Percentiles rank a stretch among this genome's conserved stretches.
Evolutionary conservation across 2,329 filamentous ascomycete species (phyloP).

Genomic region (Ophiostoma sp.): DNA sequence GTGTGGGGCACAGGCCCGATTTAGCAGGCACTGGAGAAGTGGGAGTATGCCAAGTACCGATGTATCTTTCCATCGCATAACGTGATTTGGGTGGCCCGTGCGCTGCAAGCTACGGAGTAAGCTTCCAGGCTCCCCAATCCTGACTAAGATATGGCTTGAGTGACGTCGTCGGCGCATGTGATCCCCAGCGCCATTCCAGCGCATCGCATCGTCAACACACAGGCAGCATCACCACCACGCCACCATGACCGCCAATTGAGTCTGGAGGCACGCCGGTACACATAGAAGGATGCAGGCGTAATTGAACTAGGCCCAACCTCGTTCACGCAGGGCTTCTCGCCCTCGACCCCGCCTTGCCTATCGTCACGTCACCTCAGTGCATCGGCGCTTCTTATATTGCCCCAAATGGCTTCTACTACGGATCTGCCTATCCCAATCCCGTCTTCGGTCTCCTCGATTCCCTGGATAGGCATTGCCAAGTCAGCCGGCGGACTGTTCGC

Average conservation of each 20-base stretch:
- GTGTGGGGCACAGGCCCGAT: background rate
- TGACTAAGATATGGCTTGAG: background rate
- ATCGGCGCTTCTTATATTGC: background rate
- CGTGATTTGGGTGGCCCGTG: background rate
- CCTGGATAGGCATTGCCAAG: constrained; percentile 18
- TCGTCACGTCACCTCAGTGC: background rate
- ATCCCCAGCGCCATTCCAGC: background rate
- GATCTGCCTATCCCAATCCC: background rate
- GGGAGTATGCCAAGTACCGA: background rate
- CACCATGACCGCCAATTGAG: background rate
- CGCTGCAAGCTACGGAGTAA: background rate
- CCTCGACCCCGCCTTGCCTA: background rate
- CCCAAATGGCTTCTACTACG: background rate
- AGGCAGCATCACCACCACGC: background rate
- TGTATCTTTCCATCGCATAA: background rate
- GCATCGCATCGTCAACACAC: background rate
- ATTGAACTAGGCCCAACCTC: too few relatives aligned
- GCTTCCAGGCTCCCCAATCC: background rate
- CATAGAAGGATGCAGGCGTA: background rate
- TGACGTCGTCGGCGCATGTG: constrained; percentile 3
- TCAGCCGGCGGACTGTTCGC: constrained; percentile 13
- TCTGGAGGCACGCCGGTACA: background rate
- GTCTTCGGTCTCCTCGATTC: background rate
- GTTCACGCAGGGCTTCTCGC: too few relatives aligned
- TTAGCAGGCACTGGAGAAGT: background rate